Percentiles rank a stretch among this genome's conserved stretches.
Evolutionary conservation across 2,329 filamentous ascomycete species (phyloP).

Genomic region (Sarocladium strictum): DNA sequence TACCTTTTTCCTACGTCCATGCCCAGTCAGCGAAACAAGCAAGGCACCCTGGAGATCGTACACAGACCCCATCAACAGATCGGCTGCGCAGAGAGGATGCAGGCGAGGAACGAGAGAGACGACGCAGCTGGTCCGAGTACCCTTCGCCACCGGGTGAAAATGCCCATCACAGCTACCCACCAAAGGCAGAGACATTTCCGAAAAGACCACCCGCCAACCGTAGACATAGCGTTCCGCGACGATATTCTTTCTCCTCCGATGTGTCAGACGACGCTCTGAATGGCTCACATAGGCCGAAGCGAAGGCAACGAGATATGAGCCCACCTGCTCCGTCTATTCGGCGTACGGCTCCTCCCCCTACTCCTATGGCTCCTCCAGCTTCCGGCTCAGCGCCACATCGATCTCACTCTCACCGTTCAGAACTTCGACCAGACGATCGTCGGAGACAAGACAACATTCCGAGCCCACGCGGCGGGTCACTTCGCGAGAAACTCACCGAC

Average conservation of each 20-base stretch:
- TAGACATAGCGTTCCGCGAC: constrained; percentile 44
- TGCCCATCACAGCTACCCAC: constrained; percentile 19
- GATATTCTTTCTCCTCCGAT: constrained; percentile 27
- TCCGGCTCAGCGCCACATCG: constrained; percentile 16
- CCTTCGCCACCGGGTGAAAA: constrained; percentile 29
- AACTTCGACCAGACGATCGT: constrained; percentile 13
- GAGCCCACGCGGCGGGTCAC: constrained; percentile 28
- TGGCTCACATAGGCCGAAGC: constrained; percentile 15
- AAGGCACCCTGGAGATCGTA: constrained; percentile 22
- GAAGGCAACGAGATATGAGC: not conserved
- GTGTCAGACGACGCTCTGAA: constrained; percentile 36
- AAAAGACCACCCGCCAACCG: constrained; percentile 27
- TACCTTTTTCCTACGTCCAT: constrained; percentile 1
- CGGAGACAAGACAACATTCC: not conserved
- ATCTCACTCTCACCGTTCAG: constrained; percentile 27
- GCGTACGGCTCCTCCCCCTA: constrained; percentile 24
- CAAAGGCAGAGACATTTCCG: constrained; percentile 7
- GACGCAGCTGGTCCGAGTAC: constrained; percentile 47
- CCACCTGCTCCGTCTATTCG: constrained; percentile 26
- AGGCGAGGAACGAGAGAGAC: constrained; percentile 34
- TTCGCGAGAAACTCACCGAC: constrained; percentile 39
- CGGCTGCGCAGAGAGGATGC: constrained; percentile 30
- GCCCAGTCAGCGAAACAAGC: not conserved
- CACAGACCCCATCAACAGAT: constrained; percentile 28
- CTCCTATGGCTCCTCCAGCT: constrained; percentile 22